Evolutionary conservation across 768 basidiomycete genomes (phyloP), one percentile per base, ranked within the genome.

Genomic region (Tulasnella sp.): DNA sequence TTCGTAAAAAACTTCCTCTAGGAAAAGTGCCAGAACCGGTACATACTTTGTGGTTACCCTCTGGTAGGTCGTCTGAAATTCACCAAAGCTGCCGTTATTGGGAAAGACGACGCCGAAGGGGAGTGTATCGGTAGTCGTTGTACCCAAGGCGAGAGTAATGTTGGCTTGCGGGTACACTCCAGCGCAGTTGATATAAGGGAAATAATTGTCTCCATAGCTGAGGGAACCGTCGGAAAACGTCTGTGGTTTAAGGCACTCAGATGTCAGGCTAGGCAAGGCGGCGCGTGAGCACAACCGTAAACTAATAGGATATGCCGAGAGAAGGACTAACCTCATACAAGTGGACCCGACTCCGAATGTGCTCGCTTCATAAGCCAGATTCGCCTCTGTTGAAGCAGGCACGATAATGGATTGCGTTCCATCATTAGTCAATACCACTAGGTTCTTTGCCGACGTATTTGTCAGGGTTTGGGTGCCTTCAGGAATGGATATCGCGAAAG

Each of bases 341-440:
- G 75, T 44, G 10, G 75, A 75, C 19, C 44, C 44, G 4, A 75
- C 75, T 24, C 75, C 75, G 16, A 75, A 19, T 3, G 75, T 75
- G n/a, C 19, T 42, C 16, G 75, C 75, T 3, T 44, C 34, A 34
- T 75, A 75, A 19, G 34, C 34, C 24, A 75, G 46, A 40, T 74
- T 74, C 19, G 27, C 34, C 34, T 68, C 62, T 1, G 27, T 42
- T 1, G 44, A 42, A 27, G 39, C 39, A 34, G 73, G 39, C 38
- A 40, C 38, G 5, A 74, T 21, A n/a, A 74, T 42, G 18, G 73
- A 31, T 27, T 31, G 27, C 10, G 0, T 40, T 16, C 40, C 73
- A 18, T 74, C 73, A 18, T 74, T 39, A 19, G 73, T 48, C 24
- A 40, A 21, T 14, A 48, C 73, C 24, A 42, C 73, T 39, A 42